phyloP scores from a whole-genome alignment of 768 basidiomycete species.

The Trametes meyenii region DNA sequence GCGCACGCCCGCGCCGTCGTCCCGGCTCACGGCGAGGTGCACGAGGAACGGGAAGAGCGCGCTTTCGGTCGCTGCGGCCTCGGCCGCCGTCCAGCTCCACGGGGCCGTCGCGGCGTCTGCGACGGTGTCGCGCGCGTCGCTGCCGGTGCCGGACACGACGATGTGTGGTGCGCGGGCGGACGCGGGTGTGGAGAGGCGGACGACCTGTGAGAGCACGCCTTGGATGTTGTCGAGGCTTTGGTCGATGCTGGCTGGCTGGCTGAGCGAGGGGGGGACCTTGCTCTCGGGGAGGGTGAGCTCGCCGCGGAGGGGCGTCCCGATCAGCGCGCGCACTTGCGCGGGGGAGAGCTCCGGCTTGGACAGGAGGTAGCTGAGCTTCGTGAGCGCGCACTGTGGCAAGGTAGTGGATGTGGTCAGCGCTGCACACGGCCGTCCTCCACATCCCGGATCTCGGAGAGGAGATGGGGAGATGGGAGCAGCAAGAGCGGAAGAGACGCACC shows the following conservation, averaged over 20 bases:
- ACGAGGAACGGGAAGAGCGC: constrained; percentile 77
- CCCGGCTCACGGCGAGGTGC: constrained; percentile 73
- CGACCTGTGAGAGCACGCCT: constrained; percentile 66
- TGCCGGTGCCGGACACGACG: constrained; percentile 34
- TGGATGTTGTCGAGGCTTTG: constrained; percentile 63
- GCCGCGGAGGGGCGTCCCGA: constrained; percentile 81
- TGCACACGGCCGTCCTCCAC: too few species aligned
- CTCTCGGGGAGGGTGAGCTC: constrained; percentile 67
- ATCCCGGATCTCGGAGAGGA: background rate
- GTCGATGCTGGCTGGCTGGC: constrained; percentile 45
- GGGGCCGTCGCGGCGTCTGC: constrained; percentile 48
- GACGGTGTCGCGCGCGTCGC: constrained; percentile 32
- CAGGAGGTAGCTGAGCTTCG: constrained; percentile 88
- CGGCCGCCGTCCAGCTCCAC: constrained; percentile 80
- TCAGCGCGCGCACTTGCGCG: constrained; percentile 70
- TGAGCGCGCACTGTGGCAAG: constrained; percentile 71
- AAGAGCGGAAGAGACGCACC: constrained; percentile 41
- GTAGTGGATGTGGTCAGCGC: background rate
- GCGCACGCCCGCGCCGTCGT: constrained; percentile 63
- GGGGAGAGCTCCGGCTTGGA: constrained; percentile 79
- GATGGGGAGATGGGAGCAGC: too few species aligned
- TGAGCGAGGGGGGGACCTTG: constrained; percentile 45
- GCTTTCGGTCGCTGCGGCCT: constrained; percentile 68
- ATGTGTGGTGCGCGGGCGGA: constrained; percentile 38
- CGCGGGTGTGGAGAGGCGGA: constrained; percentile 57